These are phyloP conservation scores for Lathyrus sativus DNA, from an alignment of 306 rosid species.

Conservation along the genomic window DNA sequence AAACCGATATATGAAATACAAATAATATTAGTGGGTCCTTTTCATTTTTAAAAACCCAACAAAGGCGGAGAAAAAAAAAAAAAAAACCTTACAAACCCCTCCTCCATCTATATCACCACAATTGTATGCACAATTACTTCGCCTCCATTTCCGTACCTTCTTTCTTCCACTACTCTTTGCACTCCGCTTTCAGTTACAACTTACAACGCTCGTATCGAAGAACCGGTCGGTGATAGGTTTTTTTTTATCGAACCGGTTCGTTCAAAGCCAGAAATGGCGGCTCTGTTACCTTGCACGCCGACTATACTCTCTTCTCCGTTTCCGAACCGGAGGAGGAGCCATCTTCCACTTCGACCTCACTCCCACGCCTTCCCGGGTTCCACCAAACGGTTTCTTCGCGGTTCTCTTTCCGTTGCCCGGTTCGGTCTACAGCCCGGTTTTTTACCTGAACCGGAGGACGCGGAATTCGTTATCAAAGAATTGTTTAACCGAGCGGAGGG, in stretches of 20 bases:
- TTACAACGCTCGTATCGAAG: not conserved
- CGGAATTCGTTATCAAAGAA: constrained; percentile 52
- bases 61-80: constrained; percentile 3
- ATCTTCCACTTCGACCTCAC: constrained; percentile 49
- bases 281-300: constrained; percentile 54
- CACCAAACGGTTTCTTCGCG: constrained; percentile 51
- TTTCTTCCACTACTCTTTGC: not conserved
- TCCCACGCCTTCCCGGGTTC: constrained; percentile 39
- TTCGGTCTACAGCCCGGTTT: constrained; percentile 61
- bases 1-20: not conserved
- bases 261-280: too few species aligned
- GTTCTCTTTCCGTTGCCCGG: constrained; percentile 61
- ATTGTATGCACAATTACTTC: not conserved
- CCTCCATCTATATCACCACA: constrained; percentile 2
- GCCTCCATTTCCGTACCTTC: constrained; percentile 14
- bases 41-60: constrained; percentile 30
- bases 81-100: not conserved
- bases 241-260: constrained; percentile 13
- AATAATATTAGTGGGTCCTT: constrained; percentile 2
- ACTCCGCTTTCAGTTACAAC: not conserved
- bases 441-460: constrained; percentile 59
- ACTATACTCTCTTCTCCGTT: constrained; percentile 51
- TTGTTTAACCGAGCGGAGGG: constrained; percentile 71
- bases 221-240: constrained; percentile 1
- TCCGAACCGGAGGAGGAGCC: constrained; percentile 42